Evolutionary conservation across 805 yeast genomes (phyloP).

Genomic region (Starmera caribaea): DNA sequence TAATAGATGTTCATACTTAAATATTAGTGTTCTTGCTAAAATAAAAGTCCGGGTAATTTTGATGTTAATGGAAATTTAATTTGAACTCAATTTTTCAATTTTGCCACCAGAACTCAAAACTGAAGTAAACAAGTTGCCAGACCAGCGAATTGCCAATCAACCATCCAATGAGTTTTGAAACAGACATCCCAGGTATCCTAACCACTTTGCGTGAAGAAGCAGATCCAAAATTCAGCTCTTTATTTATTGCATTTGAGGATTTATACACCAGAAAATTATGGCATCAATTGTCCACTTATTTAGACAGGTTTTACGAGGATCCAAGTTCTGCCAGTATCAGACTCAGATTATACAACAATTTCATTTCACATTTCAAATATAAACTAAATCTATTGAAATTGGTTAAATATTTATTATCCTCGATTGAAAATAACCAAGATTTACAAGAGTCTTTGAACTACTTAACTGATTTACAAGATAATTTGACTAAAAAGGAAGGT

Average conservation of each 20-base stretch:
- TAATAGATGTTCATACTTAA: not conserved
- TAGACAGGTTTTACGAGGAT: conserved; percentile 50
- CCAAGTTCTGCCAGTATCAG: conserved; percentile 46
- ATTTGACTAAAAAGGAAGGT: conserved; percentile 30
- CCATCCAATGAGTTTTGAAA: not conserved
- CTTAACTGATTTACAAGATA: conserved; percentile 33
- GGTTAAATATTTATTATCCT: conserved; percentile 59
- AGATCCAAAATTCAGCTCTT: conserved; percentile 52
- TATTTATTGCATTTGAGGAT: conserved; percentile 69
- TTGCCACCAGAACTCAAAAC: conserved; percentile 5
- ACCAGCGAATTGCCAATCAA: too few relatives aligned
- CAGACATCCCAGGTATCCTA: conserved; percentile 17
- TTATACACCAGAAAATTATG: conserved; percentile 82
- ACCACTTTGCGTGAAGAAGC: conserved; percentile 52
- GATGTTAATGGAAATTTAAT: too few relatives aligned
- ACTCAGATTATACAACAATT: conserved; percentile 57
- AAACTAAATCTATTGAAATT: conserved; percentile 73
- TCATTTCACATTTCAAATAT: conserved; percentile 55
- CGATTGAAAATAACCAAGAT: conserved; percentile 35
- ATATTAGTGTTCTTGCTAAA: too few relatives aligned
- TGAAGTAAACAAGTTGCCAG: not conserved
- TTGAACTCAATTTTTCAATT: not conserved
- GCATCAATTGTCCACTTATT: conserved; percentile 79
- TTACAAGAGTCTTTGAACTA: conserved; percentile 41
- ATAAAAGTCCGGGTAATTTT: too few relatives aligned